These are phyloP conservation scores for Priceomyces haplophilus DNA, from an alignment of 805 yeast genomes.

Conservation along the genomic window DNA sequence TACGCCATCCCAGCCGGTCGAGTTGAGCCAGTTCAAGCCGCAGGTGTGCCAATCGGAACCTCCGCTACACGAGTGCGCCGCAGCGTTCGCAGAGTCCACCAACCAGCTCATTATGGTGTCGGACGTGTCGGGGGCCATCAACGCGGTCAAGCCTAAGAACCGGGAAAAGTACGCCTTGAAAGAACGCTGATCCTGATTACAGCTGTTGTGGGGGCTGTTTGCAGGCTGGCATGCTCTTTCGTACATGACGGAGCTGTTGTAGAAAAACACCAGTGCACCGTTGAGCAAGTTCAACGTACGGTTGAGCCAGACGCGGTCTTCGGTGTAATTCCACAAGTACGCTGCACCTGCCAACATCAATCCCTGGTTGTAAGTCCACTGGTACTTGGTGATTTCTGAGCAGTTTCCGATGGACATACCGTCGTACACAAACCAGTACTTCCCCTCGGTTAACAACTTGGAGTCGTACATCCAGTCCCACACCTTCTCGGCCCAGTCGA, in stretches of 20 bases:
- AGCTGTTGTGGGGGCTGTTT: constrained; percentile 29
- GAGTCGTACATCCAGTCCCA: constrained; percentile 44
- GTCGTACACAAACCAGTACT: constrained; percentile 60
- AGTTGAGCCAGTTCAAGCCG: constrained; percentile 62
- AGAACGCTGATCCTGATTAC: constrained; percentile 88
- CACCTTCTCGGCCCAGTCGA: constrained; percentile 40
- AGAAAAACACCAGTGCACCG: constrained; percentile 57
- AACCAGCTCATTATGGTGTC: constrained; percentile 46
- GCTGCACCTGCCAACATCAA: constrained; percentile 78
- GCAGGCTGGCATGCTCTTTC: constrained; percentile 81
- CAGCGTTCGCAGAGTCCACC: constrained; percentile 47
- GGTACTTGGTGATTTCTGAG: constrained; percentile 50
- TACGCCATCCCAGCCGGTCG: constrained; percentile 55
- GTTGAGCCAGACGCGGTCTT: constrained; percentile 60
- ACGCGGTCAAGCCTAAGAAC: constrained; percentile 70
- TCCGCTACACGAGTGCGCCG: constrained; percentile 69
- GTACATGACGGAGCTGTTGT: constrained; percentile 50
- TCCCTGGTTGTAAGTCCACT: constrained; percentile 90
- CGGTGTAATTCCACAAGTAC: constrained; percentile 70
- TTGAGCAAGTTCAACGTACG: constrained; percentile 55
- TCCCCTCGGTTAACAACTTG: constrained; percentile 44
- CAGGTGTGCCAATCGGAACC: constrained; percentile 76
- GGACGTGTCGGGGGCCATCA: constrained; percentile 59
- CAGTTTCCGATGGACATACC: constrained; percentile 72
- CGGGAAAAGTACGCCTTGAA: constrained; percentile 83